These are phyloP conservation scores for Coemansia sp. DNA, from an alignment of 192 early-diverging fungal genomes.

Conservation along the genomic window DNA sequence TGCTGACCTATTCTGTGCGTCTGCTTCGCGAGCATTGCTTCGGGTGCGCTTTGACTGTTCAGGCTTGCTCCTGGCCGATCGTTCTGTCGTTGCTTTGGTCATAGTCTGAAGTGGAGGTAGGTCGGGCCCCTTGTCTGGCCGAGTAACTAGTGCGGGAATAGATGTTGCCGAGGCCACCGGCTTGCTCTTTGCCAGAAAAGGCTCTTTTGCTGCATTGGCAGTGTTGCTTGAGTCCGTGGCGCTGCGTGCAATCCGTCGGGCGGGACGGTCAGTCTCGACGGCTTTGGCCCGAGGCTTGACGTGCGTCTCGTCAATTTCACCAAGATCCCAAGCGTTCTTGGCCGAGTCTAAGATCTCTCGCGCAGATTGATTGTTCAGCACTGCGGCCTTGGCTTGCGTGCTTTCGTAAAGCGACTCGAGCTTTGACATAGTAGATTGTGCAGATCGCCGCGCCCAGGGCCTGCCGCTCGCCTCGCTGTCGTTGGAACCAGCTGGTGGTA, in stretches of 20 bases:
- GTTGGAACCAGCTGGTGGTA: neutral
- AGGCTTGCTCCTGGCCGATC: neutral
- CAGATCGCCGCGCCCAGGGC: constrained; percentile 19
- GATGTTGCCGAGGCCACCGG: neutral
- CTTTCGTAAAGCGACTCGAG: constrained; percentile 34
- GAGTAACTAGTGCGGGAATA: neutral
- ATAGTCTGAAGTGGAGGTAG: neutral
- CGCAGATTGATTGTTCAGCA: constrained; percentile 6
- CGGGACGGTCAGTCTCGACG: no score
- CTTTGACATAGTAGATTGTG: constrained; percentile 29
- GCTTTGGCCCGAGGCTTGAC: neutral
- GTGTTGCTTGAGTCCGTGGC: neutral
- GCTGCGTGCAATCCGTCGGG: neutral
- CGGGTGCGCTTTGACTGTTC: neutral
- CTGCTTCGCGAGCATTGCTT: neutral
- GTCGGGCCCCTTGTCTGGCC: neutral
- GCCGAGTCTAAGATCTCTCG: constrained; percentile 27
- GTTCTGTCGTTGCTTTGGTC: neutral
- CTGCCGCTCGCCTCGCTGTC: neutral
- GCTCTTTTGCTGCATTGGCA: neutral
- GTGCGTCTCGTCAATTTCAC: neutral
- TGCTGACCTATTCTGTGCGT: neutral
- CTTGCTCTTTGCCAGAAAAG: neutral
- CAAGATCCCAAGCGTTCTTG: constrained; percentile 40
- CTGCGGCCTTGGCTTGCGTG: constrained; percentile 6